Evolutionary conservation across 2,329 filamentous ascomycete species (phyloP), one percentile per base, ranked within the genome.

Genomic region (Trichoderma sp.): DNA sequence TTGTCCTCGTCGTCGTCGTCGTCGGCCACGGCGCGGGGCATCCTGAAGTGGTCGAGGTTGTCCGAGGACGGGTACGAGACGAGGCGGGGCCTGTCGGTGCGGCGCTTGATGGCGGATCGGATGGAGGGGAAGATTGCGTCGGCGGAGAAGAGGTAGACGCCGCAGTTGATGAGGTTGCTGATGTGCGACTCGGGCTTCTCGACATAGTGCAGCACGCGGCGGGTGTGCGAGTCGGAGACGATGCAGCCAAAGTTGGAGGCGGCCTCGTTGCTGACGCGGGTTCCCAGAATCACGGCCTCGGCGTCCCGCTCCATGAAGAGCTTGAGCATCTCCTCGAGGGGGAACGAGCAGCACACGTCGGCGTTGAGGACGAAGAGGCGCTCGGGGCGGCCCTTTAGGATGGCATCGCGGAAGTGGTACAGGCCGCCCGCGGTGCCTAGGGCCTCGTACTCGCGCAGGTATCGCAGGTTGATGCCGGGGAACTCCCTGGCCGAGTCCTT

Each of bases 381-480:
- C 82, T 98, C 95, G 50, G 96, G 96, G 75, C 91, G 90, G 79
- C 95, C 95, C 86, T 98, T 98, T 81, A 98, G 90, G 80, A 99
- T 98, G 75, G 94, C 94, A 88, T 99, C 96, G 80, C 96, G 94
- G 90, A 99, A 98, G 85, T 98, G 96, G 88, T 98, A 99, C 59
- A 99, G 90, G 73, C 96, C 96, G 77, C 96, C 96, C 34, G 96
- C 96, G 15, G 96, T 98, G 80, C 96, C 96, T 74, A 99, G 85
- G 72, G 96, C 95, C 83, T 97, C 92, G 85, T 99, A 99, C 86
- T 99, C 96, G 80, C 96, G 93, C 68, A 99, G 90, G 85, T 99
- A 99, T 82, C 95, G 94, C 84, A 98, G 94, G 53, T 79, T 80
- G 78, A 98, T 90, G 79, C 93, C 89, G 68, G 95, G 94, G 85